Conservation (phyloP, 1,284 basidiomycete genomes). For the Taiwanofungus camphoratus region DNA sequence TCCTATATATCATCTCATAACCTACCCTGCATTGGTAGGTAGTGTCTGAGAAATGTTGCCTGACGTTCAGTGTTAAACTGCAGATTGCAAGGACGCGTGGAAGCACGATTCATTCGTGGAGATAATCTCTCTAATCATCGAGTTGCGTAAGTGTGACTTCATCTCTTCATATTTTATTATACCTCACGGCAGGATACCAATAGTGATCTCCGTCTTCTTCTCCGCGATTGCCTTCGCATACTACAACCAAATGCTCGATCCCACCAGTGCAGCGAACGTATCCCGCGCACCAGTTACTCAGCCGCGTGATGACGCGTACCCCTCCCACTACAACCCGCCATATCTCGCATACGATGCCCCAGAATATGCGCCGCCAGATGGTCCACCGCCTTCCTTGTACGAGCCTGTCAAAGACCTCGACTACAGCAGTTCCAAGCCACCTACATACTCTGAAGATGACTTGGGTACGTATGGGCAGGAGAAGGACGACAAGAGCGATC, state of each 20-base stretch:
- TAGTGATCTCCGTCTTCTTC: constrained; percentile 55
- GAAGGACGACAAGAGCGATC: constrained; percentile 34
- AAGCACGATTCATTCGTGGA: constrained; percentile 54
- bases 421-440: constrained; percentile 34
- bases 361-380: constrained; percentile 38
- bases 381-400: constrained; percentile 34
- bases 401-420: constrained; percentile 4
- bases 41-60: too few relatives aligned
- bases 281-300: constrained; percentile 25
- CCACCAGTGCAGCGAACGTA: constrained; percentile 36
- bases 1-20: constrained; percentile 4
- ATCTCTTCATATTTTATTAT: not conserved
- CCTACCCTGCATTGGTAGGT: too few relatives aligned
- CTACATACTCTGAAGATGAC: constrained; percentile 28
- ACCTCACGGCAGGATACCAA: too few relatives aligned
- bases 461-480: constrained; percentile 18
- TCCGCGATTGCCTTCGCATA: constrained; percentile 57
- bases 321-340: constrained; percentile 37
- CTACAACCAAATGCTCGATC: constrained; percentile 68
- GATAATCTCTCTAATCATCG: constrained; percentile 54
- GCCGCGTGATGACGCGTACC: constrained; percentile 22
- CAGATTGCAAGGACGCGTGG: constrained; percentile 55
- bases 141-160: constrained; percentile 33
- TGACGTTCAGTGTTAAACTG: too few relatives aligned
- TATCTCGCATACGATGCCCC: constrained; percentile 27